Percentiles rank a stretch among this genome's conserved stretches.
Conservation (phyloP, 78 protist genomes). For the Dictyostelium firmibasis region DNA sequence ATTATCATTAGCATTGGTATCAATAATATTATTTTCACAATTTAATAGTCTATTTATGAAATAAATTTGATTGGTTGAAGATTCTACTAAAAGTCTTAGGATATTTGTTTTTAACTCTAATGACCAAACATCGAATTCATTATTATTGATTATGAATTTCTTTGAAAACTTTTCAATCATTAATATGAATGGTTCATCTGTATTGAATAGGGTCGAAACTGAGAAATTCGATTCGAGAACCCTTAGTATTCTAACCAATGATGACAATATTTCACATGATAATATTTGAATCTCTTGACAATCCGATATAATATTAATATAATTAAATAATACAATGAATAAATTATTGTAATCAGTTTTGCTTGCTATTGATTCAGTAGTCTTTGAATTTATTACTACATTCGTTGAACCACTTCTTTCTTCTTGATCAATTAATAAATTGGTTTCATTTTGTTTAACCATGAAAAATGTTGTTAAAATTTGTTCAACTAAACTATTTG, state of each 20-base stretch:
- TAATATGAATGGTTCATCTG: not conserved
- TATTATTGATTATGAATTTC: not conserved
- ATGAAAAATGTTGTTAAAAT: not conserved
- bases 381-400: not conserved
- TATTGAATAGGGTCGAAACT: not conserved
- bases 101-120: not conserved
- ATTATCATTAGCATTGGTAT: not conserved
- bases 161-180: constrained; percentile 5
- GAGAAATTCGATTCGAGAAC: not conserved
- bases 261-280: not conserved
- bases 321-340: not conserved
- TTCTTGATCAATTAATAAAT: not conserved
- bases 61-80: constrained; percentile 28
- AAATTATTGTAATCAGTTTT: constrained; percentile 1
- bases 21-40: not conserved
- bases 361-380: not conserved
- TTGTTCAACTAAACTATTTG: not conserved
- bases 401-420: not conserved
- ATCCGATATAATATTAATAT: not conserved
- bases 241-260: not conserved
- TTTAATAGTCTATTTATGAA: constrained; percentile 2
- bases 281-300: constrained; percentile 11
- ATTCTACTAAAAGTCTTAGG: not conserved
- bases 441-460: not conserved
- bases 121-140: constrained; percentile 1